Evolutionary conservation across 371 early-diverging fungal genomes (phyloP).

Genomic region (Mortierella sp.): DNA sequence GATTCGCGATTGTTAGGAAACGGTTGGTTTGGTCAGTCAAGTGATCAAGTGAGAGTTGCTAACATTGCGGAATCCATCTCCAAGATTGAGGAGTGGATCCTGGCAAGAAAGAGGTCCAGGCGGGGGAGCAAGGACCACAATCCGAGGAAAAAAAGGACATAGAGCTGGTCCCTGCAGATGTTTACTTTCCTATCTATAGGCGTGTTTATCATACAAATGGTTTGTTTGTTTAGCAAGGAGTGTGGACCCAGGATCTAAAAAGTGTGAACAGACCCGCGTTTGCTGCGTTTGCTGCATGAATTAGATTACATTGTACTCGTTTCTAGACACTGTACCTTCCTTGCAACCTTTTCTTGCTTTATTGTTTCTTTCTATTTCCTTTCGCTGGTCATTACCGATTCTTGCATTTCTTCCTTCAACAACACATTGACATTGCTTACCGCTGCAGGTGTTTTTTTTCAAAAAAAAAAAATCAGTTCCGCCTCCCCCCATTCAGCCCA

Average conservation of each 20-base stretch:
- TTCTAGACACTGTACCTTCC: not conserved
- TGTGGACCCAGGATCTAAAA: not conserved
- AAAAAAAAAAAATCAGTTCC: no score
- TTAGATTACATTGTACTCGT: not conserved
- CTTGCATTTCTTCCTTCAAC: no score
- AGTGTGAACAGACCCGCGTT: not conserved
- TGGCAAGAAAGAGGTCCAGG: not conserved
- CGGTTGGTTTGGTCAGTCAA: not conserved
- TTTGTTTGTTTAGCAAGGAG: constrained; percentile 4
- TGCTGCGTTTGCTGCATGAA: not conserved
- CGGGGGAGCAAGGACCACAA: no score
- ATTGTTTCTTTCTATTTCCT: not conserved
- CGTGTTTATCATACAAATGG: not conserved
- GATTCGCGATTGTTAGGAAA: not conserved
- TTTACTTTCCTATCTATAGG: not conserved
- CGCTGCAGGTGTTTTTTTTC: no score
- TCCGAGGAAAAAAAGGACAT: no score
- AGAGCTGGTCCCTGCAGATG: not conserved
- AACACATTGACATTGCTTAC: no score
- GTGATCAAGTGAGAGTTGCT: not conserved
- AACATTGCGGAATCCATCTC: not conserved
- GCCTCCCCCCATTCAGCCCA: no score
- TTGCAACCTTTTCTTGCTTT: not conserved
- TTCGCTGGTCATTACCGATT: no score
- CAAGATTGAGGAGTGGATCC: not conserved